These are phyloP conservation scores for Nitzschia inconspicua DNA, from an alignment of 108 stramenopile species.

Conservation along the genomic window DNA sequence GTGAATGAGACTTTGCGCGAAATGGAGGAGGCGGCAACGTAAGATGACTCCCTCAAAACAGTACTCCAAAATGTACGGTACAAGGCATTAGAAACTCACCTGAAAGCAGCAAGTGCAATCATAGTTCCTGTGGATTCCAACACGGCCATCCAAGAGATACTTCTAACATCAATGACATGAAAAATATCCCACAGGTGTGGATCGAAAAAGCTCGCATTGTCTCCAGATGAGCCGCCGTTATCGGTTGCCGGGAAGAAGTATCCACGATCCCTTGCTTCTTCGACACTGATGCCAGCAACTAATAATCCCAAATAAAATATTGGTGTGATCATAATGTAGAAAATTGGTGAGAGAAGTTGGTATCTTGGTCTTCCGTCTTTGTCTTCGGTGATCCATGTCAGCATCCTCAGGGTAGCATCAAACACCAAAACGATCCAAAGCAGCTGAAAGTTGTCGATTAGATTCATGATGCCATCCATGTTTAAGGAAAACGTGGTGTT, in stretches of 20 bases:
- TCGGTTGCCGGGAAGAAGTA: constrained; percentile 62
- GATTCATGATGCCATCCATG: constrained; percentile 5
- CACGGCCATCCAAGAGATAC: constrained; percentile 62
- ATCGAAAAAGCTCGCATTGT: constrained; percentile 19
- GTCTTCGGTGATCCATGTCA: constrained; percentile 32
- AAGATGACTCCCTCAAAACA: no score
- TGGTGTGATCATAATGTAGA: constrained; percentile 66
- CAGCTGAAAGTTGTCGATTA: constrained; percentile 34
- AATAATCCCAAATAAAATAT: constrained; percentile 48
- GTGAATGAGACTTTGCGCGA: constrained; percentile 40
- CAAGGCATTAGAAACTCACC: background rate
- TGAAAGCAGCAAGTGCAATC: constrained; percentile 63
- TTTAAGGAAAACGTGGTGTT: constrained; percentile 34
- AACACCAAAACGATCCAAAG: constrained; percentile 45
- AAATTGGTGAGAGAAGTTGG: constrained; percentile 64
- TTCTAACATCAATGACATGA: constrained; percentile 30
- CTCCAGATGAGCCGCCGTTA: background rate
- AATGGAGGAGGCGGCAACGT: background rate
- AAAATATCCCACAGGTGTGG: constrained; percentile 37
- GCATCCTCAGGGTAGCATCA: constrained; percentile 51
- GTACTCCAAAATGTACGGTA: background rate
- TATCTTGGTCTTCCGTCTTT: constrained; percentile 38
- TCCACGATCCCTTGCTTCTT: constrained; percentile 31
- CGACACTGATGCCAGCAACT: constrained; percentile 16
- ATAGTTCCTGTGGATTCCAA: constrained; percentile 53